Evolutionary conservation across 345 rosid species (phyloP).

Genomic region (Pugionium dolabratum): DNA sequence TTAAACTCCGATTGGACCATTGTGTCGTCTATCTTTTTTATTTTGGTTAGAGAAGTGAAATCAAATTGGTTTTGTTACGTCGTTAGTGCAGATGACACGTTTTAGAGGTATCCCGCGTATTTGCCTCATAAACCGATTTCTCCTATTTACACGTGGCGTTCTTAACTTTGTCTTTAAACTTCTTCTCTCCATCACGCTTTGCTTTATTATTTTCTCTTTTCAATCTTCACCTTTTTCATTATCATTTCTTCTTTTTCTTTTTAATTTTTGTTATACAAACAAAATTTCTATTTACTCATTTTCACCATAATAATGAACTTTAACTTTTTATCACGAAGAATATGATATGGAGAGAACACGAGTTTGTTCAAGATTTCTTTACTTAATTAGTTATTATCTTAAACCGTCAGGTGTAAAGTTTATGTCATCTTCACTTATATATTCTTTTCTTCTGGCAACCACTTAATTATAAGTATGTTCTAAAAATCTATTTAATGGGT

Average conservation of each 20-base stretch:
- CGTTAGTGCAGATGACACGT: constrained; percentile 45
- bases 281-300: background rate
- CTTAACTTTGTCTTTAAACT: background rate
- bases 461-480: constrained; percentile 26
- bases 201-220: constrained; percentile 15
- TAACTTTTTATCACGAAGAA: background rate
- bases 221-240: constrained; percentile 19
- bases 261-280: background rate
- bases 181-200: constrained; percentile 30
- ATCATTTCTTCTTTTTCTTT: constrained; percentile 2
- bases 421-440: constrained; percentile 23
- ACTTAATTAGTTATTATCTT: constrained; percentile 32
- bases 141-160: constrained; percentile 34
- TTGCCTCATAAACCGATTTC: constrained; percentile 29
- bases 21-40: constrained; percentile 25
- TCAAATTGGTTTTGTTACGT: constrained; percentile 37
- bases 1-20: constrained; percentile 41
- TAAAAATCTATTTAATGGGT: constrained; percentile 8
- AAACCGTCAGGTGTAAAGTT: constrained; percentile 36
- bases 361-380: background rate
- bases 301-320: background rate
- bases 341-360: no score
- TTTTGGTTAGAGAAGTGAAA: constrained; percentile 34
- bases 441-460: constrained; percentile 22
- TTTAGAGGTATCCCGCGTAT: constrained; percentile 36